Evolutionary conservation across 2,329 filamentous ascomycete species (phyloP).

Genomic region (Scedosporium minutisporum): DNA sequence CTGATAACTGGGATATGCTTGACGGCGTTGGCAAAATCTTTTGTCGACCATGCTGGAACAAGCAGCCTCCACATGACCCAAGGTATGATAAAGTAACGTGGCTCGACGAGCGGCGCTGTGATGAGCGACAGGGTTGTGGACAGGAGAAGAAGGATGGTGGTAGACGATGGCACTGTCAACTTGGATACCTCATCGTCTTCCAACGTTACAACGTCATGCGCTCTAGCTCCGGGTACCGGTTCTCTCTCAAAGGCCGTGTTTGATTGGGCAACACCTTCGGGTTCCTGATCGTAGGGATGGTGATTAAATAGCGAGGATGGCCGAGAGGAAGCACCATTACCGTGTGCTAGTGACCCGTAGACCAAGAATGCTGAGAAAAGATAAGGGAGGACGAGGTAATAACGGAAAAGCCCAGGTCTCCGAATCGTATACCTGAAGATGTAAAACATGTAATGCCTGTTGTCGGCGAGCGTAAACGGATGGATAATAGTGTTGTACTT

Average conservation of each 20-base stretch:
- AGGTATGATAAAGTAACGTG: slow-evolving; percentile 89
- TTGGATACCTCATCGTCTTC: slow-evolving; percentile 16
- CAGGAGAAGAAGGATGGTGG: slow-evolving; percentile 48
- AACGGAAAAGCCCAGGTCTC: slow-evolving; percentile 52
- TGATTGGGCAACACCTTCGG: slow-evolving; percentile 5
- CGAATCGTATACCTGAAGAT: slow-evolving; percentile 78
- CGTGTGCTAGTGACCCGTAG: slow-evolving; percentile 51
- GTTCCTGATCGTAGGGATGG: slow-evolving; percentile 16
- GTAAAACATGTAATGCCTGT: slow-evolving; percentile 96
- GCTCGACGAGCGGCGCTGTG: slow-evolving; percentile 87
- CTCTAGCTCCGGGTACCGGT: not conserved
- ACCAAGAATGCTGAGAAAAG: slow-evolving; percentile 52
- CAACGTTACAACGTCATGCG: slow-evolving; percentile 11
- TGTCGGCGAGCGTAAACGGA: slow-evolving; percentile 92
- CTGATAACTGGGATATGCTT: not conserved
- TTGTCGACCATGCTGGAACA: slow-evolving; percentile 43
- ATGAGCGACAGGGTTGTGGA: slow-evolving; percentile 70
- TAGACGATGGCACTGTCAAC: slow-evolving; percentile 32
- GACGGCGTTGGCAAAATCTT: not conserved
- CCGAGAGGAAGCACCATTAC: not conserved
- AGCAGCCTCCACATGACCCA: slow-evolving; percentile 90
- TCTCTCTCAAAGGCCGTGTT: not conserved
- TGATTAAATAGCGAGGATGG: slow-evolving; percentile 15
- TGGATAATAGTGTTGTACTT: slow-evolving; percentile 87
- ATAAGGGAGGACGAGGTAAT: slow-evolving; percentile 61